Evolutionary conservation across 306 rosid genomes (phyloP).

Genomic region (Gastrolobium bilobum): DNA sequence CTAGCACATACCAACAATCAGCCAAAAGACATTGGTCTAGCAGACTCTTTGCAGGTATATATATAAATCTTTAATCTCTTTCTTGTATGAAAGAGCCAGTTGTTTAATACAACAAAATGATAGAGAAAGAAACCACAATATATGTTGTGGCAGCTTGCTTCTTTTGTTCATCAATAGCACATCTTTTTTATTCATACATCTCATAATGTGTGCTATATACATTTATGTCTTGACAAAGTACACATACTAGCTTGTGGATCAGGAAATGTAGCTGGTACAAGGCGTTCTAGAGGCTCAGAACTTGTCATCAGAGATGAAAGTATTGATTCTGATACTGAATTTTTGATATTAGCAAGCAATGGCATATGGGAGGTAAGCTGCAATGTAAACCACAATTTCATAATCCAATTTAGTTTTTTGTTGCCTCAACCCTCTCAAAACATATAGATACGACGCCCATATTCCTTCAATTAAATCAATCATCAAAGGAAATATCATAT

Average conservation of each 20-base stretch:
- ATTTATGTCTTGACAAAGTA: slow-evolving; percentile 23
- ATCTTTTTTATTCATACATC: slow-evolving; percentile 33
- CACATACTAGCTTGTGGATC: slow-evolving; percentile 40
- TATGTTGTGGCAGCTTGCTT: background rate
- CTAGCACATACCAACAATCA: slow-evolving; percentile 46
- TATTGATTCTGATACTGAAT: slow-evolving; percentile 68
- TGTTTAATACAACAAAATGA: background rate
- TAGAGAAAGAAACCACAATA: background rate
- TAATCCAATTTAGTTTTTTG: background rate
- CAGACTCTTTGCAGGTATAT: slow-evolving; percentile 64
- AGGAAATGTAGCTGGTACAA: slow-evolving; percentile 42
- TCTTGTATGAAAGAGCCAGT: background rate
- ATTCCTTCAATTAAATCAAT: background rate
- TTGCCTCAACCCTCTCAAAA: background rate
- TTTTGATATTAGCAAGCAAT: slow-evolving; percentile 78
- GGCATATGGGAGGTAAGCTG: slow-evolving; percentile 92
- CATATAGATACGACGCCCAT: background rate
- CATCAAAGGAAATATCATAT: background rate
- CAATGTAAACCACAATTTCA: background rate
- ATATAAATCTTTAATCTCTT: too few species aligned
- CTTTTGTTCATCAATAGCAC: background rate
- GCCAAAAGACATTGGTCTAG: slow-evolving; percentile 64
- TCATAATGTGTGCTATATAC: background rate
- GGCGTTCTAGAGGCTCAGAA: slow-evolving; percentile 58
- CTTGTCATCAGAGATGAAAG: slow-evolving; percentile 63